Evolutionary conservation across 2,329 filamentous ascomycete species (phyloP).

Genomic region (Ceratocystis ficicola): DNA sequence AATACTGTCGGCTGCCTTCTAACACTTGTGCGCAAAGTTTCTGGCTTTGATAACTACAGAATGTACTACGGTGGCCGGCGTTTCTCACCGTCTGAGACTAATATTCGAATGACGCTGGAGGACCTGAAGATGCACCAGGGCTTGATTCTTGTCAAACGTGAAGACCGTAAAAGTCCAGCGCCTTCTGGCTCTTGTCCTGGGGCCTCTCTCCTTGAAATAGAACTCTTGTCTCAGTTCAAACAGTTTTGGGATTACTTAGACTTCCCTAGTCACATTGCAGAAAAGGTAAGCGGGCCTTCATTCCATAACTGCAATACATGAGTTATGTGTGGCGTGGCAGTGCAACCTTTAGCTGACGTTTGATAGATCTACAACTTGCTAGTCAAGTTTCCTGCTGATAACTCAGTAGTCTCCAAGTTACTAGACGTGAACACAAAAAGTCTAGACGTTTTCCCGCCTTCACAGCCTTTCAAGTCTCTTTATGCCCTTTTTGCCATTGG

Average conservation of each 20-base stretch:
- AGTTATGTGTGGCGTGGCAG: background rate
- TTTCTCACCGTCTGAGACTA: slow-evolving; percentile 48
- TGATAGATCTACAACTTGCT: slow-evolving; percentile 60
- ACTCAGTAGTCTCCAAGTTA: slow-evolving; percentile 48
- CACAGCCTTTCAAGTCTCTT: slow-evolving; percentile 58
- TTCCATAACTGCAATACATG: slow-evolving; percentile 23
- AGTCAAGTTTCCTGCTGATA: slow-evolving; percentile 55
- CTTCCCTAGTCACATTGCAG: slow-evolving; percentile 56
- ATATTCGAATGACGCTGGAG: slow-evolving; percentile 49
- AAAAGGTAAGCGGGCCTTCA: slow-evolving; percentile 41
- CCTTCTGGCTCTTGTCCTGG: slow-evolving; percentile 33
- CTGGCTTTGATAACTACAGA: slow-evolving; percentile 64
- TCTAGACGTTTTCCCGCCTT: slow-evolving; percentile 52
- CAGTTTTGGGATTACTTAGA: slow-evolving; percentile 72
- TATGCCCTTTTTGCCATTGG: slow-evolving; percentile 59
- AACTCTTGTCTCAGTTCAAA: slow-evolving; percentile 70
- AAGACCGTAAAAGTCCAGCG: slow-evolving; percentile 38
- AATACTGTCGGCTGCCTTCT: slow-evolving; percentile 62
- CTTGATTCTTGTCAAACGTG: slow-evolving; percentile 50
- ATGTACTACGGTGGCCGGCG: slow-evolving; percentile 57
- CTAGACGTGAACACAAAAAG: slow-evolving; percentile 42
- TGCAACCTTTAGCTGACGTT: background rate
- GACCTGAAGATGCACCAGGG: slow-evolving; percentile 56
- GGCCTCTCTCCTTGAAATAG: slow-evolving; percentile 56
- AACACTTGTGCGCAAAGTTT: slow-evolving; percentile 52